phyloP scores from a whole-genome alignment of 73 alveolate species.

The Paraurostyla sp. region DNA sequence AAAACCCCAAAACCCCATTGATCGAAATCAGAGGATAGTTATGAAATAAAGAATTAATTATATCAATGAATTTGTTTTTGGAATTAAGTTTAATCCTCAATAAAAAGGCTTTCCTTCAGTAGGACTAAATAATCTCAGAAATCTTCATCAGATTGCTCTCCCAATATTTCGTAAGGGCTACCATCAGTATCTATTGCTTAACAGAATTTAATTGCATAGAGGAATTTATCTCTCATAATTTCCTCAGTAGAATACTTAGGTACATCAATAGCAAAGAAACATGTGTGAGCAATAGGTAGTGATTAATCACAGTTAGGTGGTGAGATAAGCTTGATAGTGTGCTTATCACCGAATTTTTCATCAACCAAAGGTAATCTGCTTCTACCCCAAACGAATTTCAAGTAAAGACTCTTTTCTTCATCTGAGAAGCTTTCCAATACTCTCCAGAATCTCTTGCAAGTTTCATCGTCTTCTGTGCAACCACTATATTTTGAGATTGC shows the following conservation, averaged over 20 bases:
- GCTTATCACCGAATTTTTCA: conserved; percentile 81
- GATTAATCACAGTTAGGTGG: conserved; percentile 37
- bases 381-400: conserved; percentile 92
- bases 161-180: conserved; percentile 67
- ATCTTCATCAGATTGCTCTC: conserved; percentile 77
- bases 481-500: conserved; percentile 78
- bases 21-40: too few relatives aligned
- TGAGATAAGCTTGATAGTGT: conserved; percentile 67
- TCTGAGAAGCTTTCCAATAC: conserved; percentile 81
- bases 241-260: conserved; percentile 87
- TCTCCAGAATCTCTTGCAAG: conserved; percentile 84
- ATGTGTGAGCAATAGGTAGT: conserved; percentile 90
- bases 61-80: too few relatives aligned
- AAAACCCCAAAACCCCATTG: too few relatives aligned
- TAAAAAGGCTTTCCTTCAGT: too few relatives aligned
- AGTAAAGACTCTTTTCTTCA: conserved; percentile 82
- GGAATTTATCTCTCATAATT: conserved; percentile 74
- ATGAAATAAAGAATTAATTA: too few relatives aligned
- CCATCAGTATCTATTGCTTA: conserved; percentile 82
- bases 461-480: conserved; percentile 75
- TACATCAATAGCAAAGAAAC: conserved; percentile 87
- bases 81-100: too few relatives aligned
- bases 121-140: too few relatives aligned
- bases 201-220: conserved; percentile 88
- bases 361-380: conserved; percentile 84